Evolutionary conservation across 805 yeast genomes (phyloP).

Genomic region (Starmerella floricola): DNA sequence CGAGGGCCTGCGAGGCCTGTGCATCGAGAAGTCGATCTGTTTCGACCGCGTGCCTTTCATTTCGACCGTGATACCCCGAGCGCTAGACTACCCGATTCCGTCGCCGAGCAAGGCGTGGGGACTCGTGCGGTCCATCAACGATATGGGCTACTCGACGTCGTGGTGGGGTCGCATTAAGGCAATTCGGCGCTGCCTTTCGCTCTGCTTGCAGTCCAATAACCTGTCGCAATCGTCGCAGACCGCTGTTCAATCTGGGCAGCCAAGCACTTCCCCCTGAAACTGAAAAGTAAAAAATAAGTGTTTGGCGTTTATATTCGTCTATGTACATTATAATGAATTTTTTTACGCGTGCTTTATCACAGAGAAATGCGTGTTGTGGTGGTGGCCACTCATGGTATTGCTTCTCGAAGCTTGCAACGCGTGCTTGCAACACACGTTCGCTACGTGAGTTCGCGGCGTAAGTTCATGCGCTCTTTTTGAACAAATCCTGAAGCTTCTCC

Average conservation of each 20-base stretch:
- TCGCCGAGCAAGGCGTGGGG: conserved; percentile 78
- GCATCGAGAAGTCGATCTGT: conserved; percentile 77
- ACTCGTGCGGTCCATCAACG: conserved; percentile 68
- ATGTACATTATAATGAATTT: no score
- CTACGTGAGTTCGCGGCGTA: no score
- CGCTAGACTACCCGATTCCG: conserved; percentile 82
- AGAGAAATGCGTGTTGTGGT: no score
- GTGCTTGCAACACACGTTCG: no score
- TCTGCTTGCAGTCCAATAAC: neutral
- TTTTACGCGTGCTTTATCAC: no score
- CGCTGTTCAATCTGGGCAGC: no score
- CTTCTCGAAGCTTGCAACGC: no score
- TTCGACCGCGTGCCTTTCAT: conserved; percentile 70
- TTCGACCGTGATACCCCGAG: conserved; percentile 69
- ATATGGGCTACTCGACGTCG: conserved; percentile 62
- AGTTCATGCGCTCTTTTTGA: conserved; percentile 33
- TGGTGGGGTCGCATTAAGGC: conserved; percentile 56
- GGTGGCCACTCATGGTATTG: no score
- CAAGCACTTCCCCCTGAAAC: neutral
- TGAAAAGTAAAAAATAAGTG: neutral
- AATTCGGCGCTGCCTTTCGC: conserved; percentile 37
- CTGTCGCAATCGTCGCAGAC: neutral
- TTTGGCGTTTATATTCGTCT: no score
- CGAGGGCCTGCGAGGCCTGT: conserved; percentile 86
- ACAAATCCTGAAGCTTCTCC: conserved; percentile 44